phyloP scores from a whole-genome alignment of 495 filamentous ascomycete genomes.

The Hapsidospora chrysogenum region DNA sequence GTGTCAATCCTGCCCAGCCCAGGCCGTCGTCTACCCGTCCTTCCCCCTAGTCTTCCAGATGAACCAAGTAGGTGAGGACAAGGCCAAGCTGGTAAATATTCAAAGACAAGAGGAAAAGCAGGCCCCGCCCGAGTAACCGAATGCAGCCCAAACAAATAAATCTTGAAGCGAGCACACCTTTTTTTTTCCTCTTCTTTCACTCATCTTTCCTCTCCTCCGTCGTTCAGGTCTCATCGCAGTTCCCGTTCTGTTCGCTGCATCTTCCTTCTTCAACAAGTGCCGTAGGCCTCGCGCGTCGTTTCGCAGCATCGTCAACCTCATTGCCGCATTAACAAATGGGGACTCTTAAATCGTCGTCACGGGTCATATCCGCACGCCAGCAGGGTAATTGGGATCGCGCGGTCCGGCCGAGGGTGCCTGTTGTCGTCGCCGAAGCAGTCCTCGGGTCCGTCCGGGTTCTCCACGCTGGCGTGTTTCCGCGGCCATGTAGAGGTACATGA shows the following conservation, averaged over 20 bases:
- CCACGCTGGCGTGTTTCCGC: neutral
- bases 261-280: neutral
- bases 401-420: neutral
- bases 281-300: neutral
- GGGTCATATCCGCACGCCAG: conserved; percentile 1
- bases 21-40: neutral
- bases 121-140: too few relatives aligned
- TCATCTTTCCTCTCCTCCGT: neutral
- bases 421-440: conserved; percentile 3
- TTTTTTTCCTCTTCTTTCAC: neutral
- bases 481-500: neutral
- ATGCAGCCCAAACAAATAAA: too few relatives aligned
- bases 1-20: too few relatives aligned
- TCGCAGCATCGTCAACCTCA: neutral
- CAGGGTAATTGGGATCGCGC: conserved; percentile 1
- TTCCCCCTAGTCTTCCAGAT: neutral
- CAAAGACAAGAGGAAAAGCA: too few relatives aligned
- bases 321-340: neutral
- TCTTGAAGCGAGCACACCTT: neutral
- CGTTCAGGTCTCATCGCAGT: too few relatives aligned
- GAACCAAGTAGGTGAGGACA: neutral
- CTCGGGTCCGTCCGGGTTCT: too few relatives aligned
- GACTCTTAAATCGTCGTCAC: conserved; percentile 2
- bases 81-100: neutral
- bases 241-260: too few relatives aligned